Evolutionary conservation across 805 yeast genomes (phyloP).

Genomic region (Kuraishia ogatae): DNA sequence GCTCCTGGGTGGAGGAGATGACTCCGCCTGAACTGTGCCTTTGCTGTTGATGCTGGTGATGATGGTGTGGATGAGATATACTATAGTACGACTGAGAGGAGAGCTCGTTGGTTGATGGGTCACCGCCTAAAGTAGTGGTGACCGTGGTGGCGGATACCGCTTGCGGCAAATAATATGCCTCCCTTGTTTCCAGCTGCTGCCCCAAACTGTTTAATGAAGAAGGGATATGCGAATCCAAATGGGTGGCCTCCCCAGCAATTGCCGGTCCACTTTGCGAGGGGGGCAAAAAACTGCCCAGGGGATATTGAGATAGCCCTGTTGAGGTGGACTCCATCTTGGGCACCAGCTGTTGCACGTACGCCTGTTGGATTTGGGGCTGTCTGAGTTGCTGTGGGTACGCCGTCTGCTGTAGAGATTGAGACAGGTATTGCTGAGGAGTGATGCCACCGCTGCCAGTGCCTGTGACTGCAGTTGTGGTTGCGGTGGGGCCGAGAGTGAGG

Average conservation of each 20-base stretch:
- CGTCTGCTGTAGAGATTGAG: slow-evolving; percentile 6
- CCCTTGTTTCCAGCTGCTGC: background rate
- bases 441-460: background rate
- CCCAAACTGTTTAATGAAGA: background rate
- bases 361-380: background rate
- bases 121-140: background rate
- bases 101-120: background rate
- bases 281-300: background rate
- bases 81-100: background rate
- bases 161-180: background rate
- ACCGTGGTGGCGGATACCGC: background rate
- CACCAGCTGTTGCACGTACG: background rate
- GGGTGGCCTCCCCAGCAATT: background rate
- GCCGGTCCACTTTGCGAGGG: background rate
- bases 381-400: background rate
- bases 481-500: no score
- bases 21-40: background rate
- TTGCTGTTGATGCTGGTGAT: background rate
- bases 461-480: no score
- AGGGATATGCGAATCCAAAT: background rate
- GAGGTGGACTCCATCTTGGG: background rate
- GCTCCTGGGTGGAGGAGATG: no score
- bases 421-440: slow-evolving; percentile 2
- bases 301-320: background rate
- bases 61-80: background rate